These are phyloP conservation scores for Penicillium simplicissimum DNA, from an alignment of 495 filamentous ascomycete genomes.

Conservation along the genomic window DNA sequence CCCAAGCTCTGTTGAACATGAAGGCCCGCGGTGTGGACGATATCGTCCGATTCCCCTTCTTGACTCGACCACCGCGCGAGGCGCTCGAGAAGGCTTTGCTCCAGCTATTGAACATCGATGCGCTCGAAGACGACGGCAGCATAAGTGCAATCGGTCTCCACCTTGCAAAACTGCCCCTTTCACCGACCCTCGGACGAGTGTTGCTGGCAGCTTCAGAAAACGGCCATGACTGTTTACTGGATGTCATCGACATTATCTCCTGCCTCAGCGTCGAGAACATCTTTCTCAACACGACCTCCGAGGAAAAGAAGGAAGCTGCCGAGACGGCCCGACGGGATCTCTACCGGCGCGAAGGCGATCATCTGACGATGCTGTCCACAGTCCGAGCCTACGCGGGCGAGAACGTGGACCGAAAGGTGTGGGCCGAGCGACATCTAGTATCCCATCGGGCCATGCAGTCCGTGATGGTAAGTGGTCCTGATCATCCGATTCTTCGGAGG, in stretches of 20 bases:
- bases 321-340: constrained; percentile 73
- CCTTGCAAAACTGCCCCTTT: constrained; percentile 80
- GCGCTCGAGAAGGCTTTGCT: constrained; percentile 81
- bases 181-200: constrained; percentile 78
- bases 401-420: constrained; percentile 68
- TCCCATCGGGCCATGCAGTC: constrained; percentile 81
- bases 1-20: constrained; percentile 86
- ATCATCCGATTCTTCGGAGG: neutral
- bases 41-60: constrained; percentile 78
- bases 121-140: constrained; percentile 67
- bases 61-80: constrained; percentile 77
- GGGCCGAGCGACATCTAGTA: constrained; percentile 77
- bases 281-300: constrained; percentile 75
- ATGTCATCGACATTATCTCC: constrained; percentile 90
- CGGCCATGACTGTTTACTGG: constrained; percentile 68
- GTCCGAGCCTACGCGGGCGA: constrained; percentile 81
- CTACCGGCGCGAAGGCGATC: constrained; percentile 80
- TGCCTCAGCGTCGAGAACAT: constrained; percentile 87
- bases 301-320: constrained; percentile 78
- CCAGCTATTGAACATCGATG: constrained; percentile 74
- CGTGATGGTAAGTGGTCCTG: constrained; percentile 58
- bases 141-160: constrained; percentile 75
- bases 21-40: constrained; percentile 88
- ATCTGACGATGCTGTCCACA: constrained; percentile 80
- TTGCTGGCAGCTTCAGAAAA: constrained; percentile 75